Evolutionary conservation across 108 stramenopile species (phyloP).

Genomic region (Cyclotella sp.): DNA sequence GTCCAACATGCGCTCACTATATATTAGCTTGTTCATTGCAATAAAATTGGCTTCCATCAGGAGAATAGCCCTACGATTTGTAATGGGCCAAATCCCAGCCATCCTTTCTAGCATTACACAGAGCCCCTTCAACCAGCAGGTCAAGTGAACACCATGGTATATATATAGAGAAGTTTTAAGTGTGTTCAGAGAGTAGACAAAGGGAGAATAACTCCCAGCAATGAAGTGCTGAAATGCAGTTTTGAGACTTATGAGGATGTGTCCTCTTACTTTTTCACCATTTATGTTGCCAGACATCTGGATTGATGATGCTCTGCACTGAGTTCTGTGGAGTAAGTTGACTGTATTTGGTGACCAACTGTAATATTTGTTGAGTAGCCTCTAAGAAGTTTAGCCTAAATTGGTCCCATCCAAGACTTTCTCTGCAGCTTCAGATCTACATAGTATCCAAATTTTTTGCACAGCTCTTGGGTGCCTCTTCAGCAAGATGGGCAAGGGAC

Average conservation of each 20-base stretch:
- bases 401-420: constrained; percentile 13
- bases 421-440: background rate
- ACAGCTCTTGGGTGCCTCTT: constrained; percentile 7
- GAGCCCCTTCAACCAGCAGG: constrained; percentile 7
- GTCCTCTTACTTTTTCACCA: constrained; percentile 1
- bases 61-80: constrained; percentile 22
- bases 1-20: constrained; percentile 13
- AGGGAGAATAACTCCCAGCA: background rate
- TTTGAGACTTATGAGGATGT: constrained; percentile 19
- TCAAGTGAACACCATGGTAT: background rate
- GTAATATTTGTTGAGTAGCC: too few relatives aligned
- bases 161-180: background rate
- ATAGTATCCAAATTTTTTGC: constrained; percentile 13
- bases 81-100: background rate
- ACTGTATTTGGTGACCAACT: background rate
- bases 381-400: too few relatives aligned
- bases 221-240: constrained; percentile 5
- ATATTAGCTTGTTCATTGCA: constrained; percentile 2
- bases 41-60: constrained; percentile 35
- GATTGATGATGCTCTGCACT: background rate
- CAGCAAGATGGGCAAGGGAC: background rate
- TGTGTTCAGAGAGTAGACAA: constrained; percentile 7
- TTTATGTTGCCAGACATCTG: background rate
- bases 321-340: too few relatives aligned
- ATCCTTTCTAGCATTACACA: constrained; percentile 23